phyloP scores from a whole-genome alignment of 1,284 basidiomycete genomes.

The Trichosporon sp. region DNA sequence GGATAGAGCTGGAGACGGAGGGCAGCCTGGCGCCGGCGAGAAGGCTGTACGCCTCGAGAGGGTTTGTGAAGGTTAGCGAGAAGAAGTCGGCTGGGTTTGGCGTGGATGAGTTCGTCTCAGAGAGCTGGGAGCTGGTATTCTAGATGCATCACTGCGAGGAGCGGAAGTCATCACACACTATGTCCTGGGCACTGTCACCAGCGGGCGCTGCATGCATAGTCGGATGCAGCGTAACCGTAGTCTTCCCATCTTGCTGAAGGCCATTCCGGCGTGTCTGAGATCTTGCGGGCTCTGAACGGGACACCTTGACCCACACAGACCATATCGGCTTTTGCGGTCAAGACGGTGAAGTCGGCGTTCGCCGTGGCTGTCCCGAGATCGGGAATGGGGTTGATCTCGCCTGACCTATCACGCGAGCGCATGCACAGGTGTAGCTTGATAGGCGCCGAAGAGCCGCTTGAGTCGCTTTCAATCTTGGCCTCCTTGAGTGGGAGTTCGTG shows the following conservation, averaged over 20 bases:
- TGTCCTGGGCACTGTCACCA: too few species aligned
- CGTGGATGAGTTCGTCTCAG: background rate
- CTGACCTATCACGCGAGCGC: background rate
- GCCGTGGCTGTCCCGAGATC: background rate
- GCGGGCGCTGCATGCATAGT: background rate
- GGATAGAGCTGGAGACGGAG: background rate
- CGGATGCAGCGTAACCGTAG: background rate
- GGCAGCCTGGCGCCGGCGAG: background rate
- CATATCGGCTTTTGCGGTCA: background rate
- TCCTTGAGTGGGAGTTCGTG: background rate
- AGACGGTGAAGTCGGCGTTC: background rate
- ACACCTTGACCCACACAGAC: background rate
- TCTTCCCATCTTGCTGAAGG: background rate
- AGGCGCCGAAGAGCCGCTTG: too few species aligned
- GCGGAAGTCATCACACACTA: too few species aligned
- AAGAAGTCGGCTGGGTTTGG: background rate
- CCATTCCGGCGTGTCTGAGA: background rate
- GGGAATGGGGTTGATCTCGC: background rate
- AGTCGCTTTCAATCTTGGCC: background rate
- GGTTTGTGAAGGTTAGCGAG: background rate
- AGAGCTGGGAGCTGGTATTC: background rate
- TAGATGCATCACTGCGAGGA: background rate
- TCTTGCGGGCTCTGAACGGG: background rate
- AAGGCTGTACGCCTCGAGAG: background rate
- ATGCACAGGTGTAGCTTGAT: background rate